Conservation (phyloP, 306 rosid species). For the Ochetophila trinervis region DNA sequence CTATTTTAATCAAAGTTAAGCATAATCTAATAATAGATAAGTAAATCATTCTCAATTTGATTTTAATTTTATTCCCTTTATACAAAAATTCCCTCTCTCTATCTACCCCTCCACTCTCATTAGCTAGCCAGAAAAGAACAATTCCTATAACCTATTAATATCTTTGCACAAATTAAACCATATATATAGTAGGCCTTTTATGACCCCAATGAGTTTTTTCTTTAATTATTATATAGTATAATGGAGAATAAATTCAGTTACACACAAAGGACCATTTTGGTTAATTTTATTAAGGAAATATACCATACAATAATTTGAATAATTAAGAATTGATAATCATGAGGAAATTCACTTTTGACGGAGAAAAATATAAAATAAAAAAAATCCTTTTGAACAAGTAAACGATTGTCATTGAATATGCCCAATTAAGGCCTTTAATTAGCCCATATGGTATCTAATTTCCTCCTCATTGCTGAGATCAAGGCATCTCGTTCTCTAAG, state of each 20-base stretch:
- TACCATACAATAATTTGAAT: constrained; percentile 21
- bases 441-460: constrained; percentile 2
- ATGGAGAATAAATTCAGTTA: constrained; percentile 47
- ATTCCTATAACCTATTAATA: constrained; percentile 18
- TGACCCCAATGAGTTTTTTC: constrained; percentile 25
- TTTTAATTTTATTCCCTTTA: constrained; percentile 32
- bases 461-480: neutral
- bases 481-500: constrained; percentile 6
- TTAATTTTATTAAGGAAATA: constrained; percentile 14
- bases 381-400: constrained; percentile 7
- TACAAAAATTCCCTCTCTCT: constrained; percentile 15
- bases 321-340: constrained; percentile 19
- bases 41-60: constrained; percentile 26
- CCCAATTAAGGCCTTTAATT: constrained; percentile 4
- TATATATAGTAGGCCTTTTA: constrained; percentile 11
- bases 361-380: neutral
- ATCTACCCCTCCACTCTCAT: constrained; percentile 2
- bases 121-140: constrained; percentile 18
- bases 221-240: constrained; percentile 27
- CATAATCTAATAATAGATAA: constrained; percentile 40
- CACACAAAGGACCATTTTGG: constrained; percentile 9
- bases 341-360: constrained; percentile 21
- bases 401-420: constrained; percentile 6
- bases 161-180: neutral
- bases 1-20: constrained; percentile 41